phyloP scores from a whole-genome alignment of 148 eudicot species.

The Rhododendron mucronatum region DNA sequence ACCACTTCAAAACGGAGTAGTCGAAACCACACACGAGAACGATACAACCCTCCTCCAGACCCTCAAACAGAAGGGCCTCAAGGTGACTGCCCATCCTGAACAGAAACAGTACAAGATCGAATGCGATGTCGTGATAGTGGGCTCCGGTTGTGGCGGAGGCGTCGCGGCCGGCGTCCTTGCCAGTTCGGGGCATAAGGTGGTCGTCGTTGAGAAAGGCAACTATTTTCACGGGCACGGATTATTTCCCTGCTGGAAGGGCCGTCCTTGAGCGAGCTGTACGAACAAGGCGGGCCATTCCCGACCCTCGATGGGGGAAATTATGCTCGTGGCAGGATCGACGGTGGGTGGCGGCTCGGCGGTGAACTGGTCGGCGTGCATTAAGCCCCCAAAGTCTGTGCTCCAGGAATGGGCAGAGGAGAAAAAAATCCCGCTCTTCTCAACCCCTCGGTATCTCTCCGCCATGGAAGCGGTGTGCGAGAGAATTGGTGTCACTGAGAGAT shows the following conservation, averaged over 20 bases:
- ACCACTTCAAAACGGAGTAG: slow-evolving; percentile 48
- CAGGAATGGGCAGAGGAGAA: slow-evolving; percentile 46
- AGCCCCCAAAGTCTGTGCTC: slow-evolving; percentile 43
- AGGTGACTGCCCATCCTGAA: slow-evolving; percentile 30
- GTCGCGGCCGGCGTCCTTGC: slow-evolving; percentile 71
- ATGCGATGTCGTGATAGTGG: slow-evolving; percentile 61
- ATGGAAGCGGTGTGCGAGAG: slow-evolving; percentile 45
- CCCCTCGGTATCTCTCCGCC: slow-evolving; percentile 40
- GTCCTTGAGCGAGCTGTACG: slow-evolving; percentile 42
- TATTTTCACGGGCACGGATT: slow-evolving; percentile 46
- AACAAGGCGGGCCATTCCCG: slow-evolving; percentile 40
- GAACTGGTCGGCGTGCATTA: slow-evolving; percentile 63
- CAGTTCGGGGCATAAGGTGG: slow-evolving; percentile 49
- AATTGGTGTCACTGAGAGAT: slow-evolving; percentile 48
- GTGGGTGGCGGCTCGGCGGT: slow-evolving; percentile 67
- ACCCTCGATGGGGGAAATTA: slow-evolving; percentile 42
- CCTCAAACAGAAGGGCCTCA: slow-evolving; percentile 38
- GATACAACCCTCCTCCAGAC: slow-evolving; percentile 30
- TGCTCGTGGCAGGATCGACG: slow-evolving; percentile 49
- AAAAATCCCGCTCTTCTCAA: slow-evolving; percentile 39
- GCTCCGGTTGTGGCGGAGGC: slow-evolving; percentile 71
- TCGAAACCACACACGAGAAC: slow-evolving; percentile 40
- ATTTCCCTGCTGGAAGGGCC: slow-evolving; percentile 58
- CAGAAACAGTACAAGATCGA: slow-evolving; percentile 27
- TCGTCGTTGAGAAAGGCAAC: slow-evolving; percentile 67